These are phyloP conservation scores for Kitagawia praeruptora DNA, from an alignment of 129 eudicot species.

Conservation along the genomic window DNA sequence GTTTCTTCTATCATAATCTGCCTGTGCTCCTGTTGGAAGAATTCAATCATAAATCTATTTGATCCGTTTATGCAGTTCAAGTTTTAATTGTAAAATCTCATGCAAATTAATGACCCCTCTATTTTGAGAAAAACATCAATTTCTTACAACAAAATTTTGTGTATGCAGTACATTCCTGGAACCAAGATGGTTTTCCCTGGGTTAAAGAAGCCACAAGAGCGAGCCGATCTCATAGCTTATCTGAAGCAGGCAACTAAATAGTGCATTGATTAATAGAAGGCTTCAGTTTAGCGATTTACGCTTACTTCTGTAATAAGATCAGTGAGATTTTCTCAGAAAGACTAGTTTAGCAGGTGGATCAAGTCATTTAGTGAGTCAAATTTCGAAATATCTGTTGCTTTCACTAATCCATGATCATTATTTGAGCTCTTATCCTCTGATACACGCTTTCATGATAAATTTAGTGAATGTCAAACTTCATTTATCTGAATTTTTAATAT, in stretches of 20 bases:
- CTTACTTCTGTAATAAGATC: neutral
- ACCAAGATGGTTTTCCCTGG: constrained; percentile 91
- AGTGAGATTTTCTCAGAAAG: neutral
- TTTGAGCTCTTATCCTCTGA: neutral
- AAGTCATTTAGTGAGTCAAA: neutral
- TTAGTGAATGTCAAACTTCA: neutral
- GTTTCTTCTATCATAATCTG: neutral
- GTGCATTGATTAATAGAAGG: neutral
- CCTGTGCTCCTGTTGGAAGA: neutral
- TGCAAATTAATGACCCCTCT: neutral
- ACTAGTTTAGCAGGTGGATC: neutral
- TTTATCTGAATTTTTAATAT: neutral
- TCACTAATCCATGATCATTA: neutral
- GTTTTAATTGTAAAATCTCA: too few species aligned
- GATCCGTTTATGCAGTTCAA: neutral
- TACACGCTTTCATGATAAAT: neutral
- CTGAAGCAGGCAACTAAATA: constrained; percentile 49
- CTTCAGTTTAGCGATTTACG: neutral
- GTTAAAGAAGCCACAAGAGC: constrained; percentile 71
- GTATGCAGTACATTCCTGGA: constrained; percentile 65
- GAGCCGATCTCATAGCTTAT: constrained; percentile 74
- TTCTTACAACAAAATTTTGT: neutral
- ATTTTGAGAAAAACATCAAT: neutral
- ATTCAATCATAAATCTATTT: neutral
- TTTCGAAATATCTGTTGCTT: neutral